Evolutionary conservation across 495 filamentous ascomycete species (phyloP), one percentile per base, ranked within the genome.

Genomic region (Trichoderma virens): DNA sequence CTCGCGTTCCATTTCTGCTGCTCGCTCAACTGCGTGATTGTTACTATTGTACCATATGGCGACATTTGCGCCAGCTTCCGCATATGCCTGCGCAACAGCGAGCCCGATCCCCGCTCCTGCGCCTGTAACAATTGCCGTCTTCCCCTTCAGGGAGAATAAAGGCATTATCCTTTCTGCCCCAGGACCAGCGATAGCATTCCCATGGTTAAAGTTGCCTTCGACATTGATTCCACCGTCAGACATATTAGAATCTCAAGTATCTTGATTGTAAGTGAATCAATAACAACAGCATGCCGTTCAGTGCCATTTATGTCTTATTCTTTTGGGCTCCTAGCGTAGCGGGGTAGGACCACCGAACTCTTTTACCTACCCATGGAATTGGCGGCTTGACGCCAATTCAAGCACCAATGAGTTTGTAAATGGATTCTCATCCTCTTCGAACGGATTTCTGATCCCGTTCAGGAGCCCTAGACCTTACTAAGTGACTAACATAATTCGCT

Each of bases 21-120:
- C 92, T 14, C 85, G 79, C 59, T 88, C 83, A 47, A 86, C 65
- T 5, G 88, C 86, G 66, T 88, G 86, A 69, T 82, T 80, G 76
- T 93, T 92, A 71, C 79, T 84, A 70, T 91, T 90, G 70, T 91
- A 96, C 87, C 89, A 93, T 32, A 96, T 85, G 3, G 89, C 91
- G 51, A 96, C 88, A 67, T 96, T 91, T 31, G 92, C 91, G 43
- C 91, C 92, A 27, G 90, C 87, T 70, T 96, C 92, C 9, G 91
- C 91, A 59, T 76, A 72, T 23, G 82, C 89, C 38, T 92, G 79
- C n/a, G 89, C 90, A 28, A 94, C 85, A 9, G 84, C 82, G 6
- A 90, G 77, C 35, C 92, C 92, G 68, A 96, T 96, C 61, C 91
- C 91, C 23, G 88, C 87, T 30, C 83, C 90, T 27, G 90, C 89